Evolutionary conservation across 306 rosid species (phyloP).

Genomic region (Cicer judaicum): DNA sequence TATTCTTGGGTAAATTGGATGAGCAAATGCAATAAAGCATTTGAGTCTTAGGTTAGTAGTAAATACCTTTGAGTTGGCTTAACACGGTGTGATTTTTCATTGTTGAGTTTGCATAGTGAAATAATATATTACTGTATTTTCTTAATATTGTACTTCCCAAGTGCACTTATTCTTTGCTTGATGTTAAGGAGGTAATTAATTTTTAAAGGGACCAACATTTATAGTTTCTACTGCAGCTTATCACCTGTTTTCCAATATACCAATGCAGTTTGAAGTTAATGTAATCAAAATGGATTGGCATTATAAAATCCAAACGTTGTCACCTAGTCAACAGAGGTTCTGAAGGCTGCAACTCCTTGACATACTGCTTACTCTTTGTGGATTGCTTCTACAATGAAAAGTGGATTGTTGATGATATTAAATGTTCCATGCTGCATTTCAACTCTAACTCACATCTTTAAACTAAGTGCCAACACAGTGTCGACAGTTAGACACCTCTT

Average conservation of each 20-base stretch:
- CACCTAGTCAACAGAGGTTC: constrained; percentile 53
- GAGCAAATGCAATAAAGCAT: constrained; percentile 20
- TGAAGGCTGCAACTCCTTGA: constrained; percentile 62
- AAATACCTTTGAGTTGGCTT: neutral
- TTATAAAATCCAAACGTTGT: constrained; percentile 32
- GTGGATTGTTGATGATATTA: constrained; percentile 54
- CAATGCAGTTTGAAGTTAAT: constrained; percentile 42
- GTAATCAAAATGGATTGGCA: constrained; percentile 47
- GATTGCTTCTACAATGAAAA: constrained; percentile 53
- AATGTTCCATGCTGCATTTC: constrained; percentile 56
- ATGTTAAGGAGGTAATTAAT: constrained; percentile 19
- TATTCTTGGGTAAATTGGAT: constrained; percentile 33
- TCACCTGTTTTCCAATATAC: constrained; percentile 38
- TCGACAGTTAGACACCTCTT: constrained; percentile 61
- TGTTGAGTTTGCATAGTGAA: constrained; percentile 33
- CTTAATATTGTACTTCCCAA: neutral
- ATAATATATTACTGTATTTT: constrained; percentile 22
- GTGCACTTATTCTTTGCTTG: constrained; percentile 18
- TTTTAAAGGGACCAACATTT: constrained; percentile 15
- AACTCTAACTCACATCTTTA: constrained; percentile 46
- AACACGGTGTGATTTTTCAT: constrained; percentile 13
- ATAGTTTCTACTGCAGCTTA: constrained; percentile 52
- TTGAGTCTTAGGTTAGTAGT: neutral
- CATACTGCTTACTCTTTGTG: constrained; percentile 45
- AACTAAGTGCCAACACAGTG: constrained; percentile 58